A percentile compares a stretch with the other conserved stretches of the same genome.
Evolutionary conservation across 164 flowering plant genomes (phyloP).

Genomic region (Kingdonia uniflora): DNA sequence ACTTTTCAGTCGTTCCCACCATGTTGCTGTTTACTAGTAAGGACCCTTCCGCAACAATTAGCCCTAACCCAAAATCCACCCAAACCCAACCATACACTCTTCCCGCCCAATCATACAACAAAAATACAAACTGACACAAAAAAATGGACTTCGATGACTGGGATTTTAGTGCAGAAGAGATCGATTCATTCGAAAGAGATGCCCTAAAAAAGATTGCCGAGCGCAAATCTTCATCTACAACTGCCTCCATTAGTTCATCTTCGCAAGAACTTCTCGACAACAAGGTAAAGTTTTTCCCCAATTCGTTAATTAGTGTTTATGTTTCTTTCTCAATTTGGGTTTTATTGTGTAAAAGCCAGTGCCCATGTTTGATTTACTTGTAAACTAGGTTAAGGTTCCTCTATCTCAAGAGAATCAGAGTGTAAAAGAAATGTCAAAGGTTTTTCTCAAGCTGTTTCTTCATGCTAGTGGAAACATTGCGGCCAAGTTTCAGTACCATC

Average conservation of each 20-base stretch:
- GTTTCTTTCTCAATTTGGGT: neutral
- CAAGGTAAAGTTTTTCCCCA: no score
- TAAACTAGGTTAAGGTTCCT: no score
- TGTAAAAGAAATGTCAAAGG: constrained; percentile 28
- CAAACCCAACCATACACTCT: no score
- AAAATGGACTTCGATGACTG: constrained; percentile 59
- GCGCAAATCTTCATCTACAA: constrained; percentile 26
- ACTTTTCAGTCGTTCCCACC: no score
- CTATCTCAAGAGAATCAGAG: constrained; percentile 14
- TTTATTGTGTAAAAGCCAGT: neutral
- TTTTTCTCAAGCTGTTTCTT: constrained; percentile 49
- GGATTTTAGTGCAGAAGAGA: constrained; percentile 68
- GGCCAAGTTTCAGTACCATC: constrained; percentile 64
- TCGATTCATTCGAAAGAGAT: constrained; percentile 71
- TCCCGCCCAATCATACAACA: no score
- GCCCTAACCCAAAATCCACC: no score
- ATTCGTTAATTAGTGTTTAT: constrained; percentile 1
- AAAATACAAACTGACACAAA: no score
- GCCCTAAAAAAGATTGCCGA: constrained; percentile 53
- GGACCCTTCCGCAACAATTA: no score
- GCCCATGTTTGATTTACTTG: neutral
- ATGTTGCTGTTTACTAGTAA: no score
- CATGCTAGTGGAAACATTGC: constrained; percentile 77
- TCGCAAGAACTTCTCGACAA: neutral
- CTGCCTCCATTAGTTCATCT: constrained; percentile 17